Base-by-base conservation (phyloP, 768 basidiomycete species). In the Lactarius sanguifluus region DNA sequence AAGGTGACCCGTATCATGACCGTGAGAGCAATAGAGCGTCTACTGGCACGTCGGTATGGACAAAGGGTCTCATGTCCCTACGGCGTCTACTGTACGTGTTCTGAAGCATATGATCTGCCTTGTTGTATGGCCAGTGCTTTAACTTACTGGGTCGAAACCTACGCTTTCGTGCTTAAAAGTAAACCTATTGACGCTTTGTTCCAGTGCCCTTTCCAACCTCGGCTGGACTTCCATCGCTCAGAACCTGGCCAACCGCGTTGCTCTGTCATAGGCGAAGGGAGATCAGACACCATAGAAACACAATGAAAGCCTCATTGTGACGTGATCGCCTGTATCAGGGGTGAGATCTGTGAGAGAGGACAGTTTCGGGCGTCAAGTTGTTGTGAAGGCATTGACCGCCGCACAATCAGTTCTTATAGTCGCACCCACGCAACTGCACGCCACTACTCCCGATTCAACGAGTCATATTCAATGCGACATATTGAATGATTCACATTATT, bases 101-200 rank as follows among this genome's bases (percentile, higher is more conserved):
- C 36, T 12, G 36, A 36, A 36, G 36, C 0, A 12, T 38, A 38
- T 38, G 36, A 38, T 38, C 12, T 38, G 4, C 36, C 12, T 38
- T 38, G 36, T 38, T 12, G 10, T 38, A 38, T 38, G 36, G 3
- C 12, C 36, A 0, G 36, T 38, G 36, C 36, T 36, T 1, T 12
- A 36, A 36, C 36, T 36, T 36, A 12, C 12, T 38, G 34, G 34
- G 34, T 36, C 34, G 10, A 36, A 36, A 36, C 34, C 34, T 12
- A 38, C 12, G 36, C 36, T 12, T 45, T 45, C n/a, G 7, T 45
- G 9, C 45, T 4, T 45, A 10, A 47, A 47, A 12, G 10, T 23
- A 47, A 45, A 47, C 47, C 47, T 47, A 47, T 23, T 47, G 47
- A 47, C n/a, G n/a, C n/a, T n/a, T n/a, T n/a, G n/a, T n/a, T n/a